A percentile compares a stretch with the other conserved stretches of the same genome.
Evolutionary conservation across 2,329 filamentous ascomycete species (phyloP).

Genomic region (Ceratocystis albifundus): DNA sequence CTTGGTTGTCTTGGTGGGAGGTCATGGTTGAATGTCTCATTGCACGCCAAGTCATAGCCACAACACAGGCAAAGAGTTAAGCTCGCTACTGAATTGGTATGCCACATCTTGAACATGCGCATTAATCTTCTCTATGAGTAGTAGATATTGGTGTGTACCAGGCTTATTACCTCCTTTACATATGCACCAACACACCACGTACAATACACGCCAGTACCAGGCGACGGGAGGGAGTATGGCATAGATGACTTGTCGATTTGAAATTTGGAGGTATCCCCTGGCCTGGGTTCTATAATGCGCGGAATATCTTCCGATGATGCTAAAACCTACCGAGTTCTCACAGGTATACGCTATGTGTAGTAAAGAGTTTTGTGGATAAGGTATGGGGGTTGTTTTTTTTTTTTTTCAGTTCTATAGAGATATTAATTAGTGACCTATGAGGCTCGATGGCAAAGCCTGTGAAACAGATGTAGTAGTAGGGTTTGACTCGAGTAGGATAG

Average conservation of each 20-base stretch:
- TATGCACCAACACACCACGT: not conserved
- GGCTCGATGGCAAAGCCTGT: too few species aligned
- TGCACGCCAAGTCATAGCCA: not conserved
- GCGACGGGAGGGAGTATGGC: not conserved
- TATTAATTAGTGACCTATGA: too few species aligned
- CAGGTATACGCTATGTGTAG: not conserved
- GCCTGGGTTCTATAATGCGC: not conserved
- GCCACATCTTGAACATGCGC: not conserved
- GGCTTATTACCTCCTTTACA: not conserved
- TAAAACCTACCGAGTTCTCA: not conserved
- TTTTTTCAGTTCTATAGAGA: too few species aligned
- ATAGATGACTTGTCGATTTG: not conserved
- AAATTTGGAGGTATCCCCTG: not conserved
- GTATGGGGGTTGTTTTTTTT: too few species aligned
- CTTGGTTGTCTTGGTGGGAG: not conserved
- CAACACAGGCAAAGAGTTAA: not conserved
- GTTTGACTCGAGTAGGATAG: too few species aligned
- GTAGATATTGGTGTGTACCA: not conserved
- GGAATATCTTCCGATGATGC: not conserved
- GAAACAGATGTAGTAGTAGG: too few species aligned
- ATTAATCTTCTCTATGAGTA: not conserved
- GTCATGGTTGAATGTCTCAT: not conserved
- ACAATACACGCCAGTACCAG: not conserved
- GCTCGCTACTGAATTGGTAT: not conserved
- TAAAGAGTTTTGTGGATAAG: not conserved